phyloP scores from a whole-genome alignment of 225 moss, liverwort and hornwort species.

The Antitrichia curtipendula region DNA sequence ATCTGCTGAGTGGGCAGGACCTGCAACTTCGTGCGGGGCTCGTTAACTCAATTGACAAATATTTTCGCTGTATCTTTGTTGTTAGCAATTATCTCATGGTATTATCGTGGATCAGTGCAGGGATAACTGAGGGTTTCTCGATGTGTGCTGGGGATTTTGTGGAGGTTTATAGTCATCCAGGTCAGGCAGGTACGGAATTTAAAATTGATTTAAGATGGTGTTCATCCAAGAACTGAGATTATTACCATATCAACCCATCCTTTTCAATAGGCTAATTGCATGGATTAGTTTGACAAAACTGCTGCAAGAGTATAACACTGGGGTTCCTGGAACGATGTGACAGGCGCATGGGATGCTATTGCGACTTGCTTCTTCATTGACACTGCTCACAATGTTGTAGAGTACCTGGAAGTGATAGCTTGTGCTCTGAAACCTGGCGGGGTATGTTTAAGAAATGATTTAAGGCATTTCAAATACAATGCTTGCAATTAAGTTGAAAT shows the following conservation, averaged over 20 bases:
- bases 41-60: not conserved
- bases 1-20: not conserved
- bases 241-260: not conserved
- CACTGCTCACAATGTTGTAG: constrained; percentile 72
- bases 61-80: not conserved
- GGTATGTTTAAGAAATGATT: constrained; percentile 25
- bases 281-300: not conserved
- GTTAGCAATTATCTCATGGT: not conserved
- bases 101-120: constrained; percentile 56
- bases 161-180: constrained; percentile 69
- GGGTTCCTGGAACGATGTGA: constrained; percentile 5
- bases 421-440: constrained; percentile 66
- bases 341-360: constrained; percentile 77
- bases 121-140: constrained; percentile 77
- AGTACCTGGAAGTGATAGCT: constrained; percentile 74
- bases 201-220: not conserved
- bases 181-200: constrained; percentile 43
- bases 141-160: constrained; percentile 90
- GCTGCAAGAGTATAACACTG: not conserved
- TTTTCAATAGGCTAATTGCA: not conserved
- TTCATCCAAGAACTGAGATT: not conserved
- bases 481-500: not conserved
- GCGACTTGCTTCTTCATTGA: constrained; percentile 79
- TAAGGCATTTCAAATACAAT: not conserved
- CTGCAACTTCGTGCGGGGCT: not conserved